Evolutionary conservation across 768 basidiomycete genomes (phyloP), one percentile per base, ranked within the genome.

Genomic region (Sarcodon sp.): DNA sequence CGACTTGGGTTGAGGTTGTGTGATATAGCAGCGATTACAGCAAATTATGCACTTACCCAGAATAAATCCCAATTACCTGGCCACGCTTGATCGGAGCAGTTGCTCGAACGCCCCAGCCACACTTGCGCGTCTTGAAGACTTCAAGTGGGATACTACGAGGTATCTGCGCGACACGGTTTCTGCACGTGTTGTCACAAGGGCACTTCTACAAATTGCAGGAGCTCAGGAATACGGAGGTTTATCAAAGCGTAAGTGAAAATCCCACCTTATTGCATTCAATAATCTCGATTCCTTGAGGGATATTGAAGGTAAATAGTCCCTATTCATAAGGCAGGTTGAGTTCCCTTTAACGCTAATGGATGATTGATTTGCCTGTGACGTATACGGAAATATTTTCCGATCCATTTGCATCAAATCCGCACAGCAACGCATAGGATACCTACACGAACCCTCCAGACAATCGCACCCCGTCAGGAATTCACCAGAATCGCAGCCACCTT

Each of bases 61-160:
- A 75, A 54, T 80, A 86, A 8, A 80, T 64, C 2, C 83, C 84
- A 21, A 86, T 51, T 3, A 85, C 76, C 51, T 77, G 79, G 4
- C 83, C 83, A 44, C 49, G 61, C 16, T 61, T 60, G 0, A 85
- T 53, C 27, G 63, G 55, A 0, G 57, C 53, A 6, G 67, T 53
- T 0, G 76, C 60, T n/a, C 80, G 67, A 3, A 72, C 80, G 6
- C 83, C 83, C 83, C 81, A 86, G 3, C 83, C 83, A 48, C 72
- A 65, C 15, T 63, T 56, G 4, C 47, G 35, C 0, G 83, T 85
- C 52, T 80, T 75, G 69, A 84, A 84, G n/a, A 86, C 60, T 52
- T 83, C 75, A 7, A 86, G 66, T 3, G 73, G 66, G 9, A 78
- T 52, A 41, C 75, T 64, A 27, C 83, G 70, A 6, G 80, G 74